Evolutionary conservation across 2,329 filamentous ascomycete genomes (phyloP), one percentile per base, ranked within the genome.

Genomic region (Alternaria sp.): DNA sequence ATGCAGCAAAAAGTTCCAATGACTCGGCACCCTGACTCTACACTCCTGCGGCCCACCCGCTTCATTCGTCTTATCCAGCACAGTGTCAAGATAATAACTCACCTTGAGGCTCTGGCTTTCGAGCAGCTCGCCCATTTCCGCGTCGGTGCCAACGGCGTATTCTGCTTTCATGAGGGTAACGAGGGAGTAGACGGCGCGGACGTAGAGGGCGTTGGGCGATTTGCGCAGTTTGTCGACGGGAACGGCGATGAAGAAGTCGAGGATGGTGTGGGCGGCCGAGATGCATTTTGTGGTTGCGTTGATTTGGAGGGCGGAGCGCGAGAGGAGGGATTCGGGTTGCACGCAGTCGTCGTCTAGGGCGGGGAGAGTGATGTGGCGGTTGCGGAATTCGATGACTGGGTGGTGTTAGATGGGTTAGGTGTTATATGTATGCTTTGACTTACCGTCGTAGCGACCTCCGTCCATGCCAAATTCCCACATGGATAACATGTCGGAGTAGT

Each of bases 401-500:
- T 15, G 6, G 21, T 5, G 26, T 63, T 45, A 63, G 51, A 23
- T 15, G 25, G 11, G 13, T 3, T 11, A 9, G 10, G n/a, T 8
- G 11, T 6, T 1, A 4, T 19, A 3, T 19, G n/a, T 3, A 3
- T 23, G 6, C n/a, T 6, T n/a, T n/a, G 12, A 4, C 51, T 46
- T 55, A 56, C 61, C 61, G 36, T 79, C 74, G 57, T 78, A 78
- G 25, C 71, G 72, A 17, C 77, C 77, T 10, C 77, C 76, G 19
- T 79, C 77, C 77, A 79, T 79, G 1, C 72, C 77, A 43, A 79
- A 79, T 45, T 79, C 77, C 72, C 74, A 79, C 73, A 78, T 79
- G 0, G 73, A 73, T 19, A 79, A 66, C 65, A 76, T 77, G 36
- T 76, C 77, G 52, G 75, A 70, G 25, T 78, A 68, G 28, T 71